Evolutionary conservation across 495 filamentous ascomycete genomes (phyloP), one percentile per base, ranked within the genome.

Genomic region (Aspergillus coremiiformis): DNA sequence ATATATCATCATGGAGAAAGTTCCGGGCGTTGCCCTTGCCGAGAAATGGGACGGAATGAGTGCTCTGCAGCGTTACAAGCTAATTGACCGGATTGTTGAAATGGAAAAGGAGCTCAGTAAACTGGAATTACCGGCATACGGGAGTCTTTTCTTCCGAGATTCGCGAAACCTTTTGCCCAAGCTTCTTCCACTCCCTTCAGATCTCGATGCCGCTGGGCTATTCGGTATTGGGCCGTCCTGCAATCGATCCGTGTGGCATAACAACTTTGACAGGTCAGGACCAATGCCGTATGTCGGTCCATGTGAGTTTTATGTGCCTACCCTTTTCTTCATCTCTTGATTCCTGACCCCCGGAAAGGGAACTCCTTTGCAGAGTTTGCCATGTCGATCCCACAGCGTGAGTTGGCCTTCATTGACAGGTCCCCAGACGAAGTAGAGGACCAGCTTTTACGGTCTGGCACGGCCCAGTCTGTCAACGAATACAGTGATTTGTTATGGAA

Each of bases 1-100:
- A 41, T 71, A 63, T 41, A 69, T 71, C 27, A 53, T 71, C 55
- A 67, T 67, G 62, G 63, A 69, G 44, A 63, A 60, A 35, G 49
- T 59, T 44, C 15, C 4, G 12, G 66, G 67, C 1, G 42, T 59
- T 26, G 32, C 53, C 9, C 54, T 68, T 10, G 42, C 32, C 14
- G 46, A 59, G 9, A 52, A 15, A 37, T 67, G 65, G 66, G 44
- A 37, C 8, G 49, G 44, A 42, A 61, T 68, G 58, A 51, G 44
- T 37, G 24, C 51, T 26, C 10, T 49, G 43, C 33, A 64, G 9
- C 57, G 52, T 12, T 50, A 58, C 33, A 53, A 61, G 44, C 46
- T 67, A 8, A 59, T 66, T 19, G 52, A 70, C 14, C 27, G 47
- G 30, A 49, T 70, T 44, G 44, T 68, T 30, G 23, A 55, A 33